phyloP scores from a whole-genome alignment of 139 green algal genomes.

The Chlorella sorokiniana region DNA sequence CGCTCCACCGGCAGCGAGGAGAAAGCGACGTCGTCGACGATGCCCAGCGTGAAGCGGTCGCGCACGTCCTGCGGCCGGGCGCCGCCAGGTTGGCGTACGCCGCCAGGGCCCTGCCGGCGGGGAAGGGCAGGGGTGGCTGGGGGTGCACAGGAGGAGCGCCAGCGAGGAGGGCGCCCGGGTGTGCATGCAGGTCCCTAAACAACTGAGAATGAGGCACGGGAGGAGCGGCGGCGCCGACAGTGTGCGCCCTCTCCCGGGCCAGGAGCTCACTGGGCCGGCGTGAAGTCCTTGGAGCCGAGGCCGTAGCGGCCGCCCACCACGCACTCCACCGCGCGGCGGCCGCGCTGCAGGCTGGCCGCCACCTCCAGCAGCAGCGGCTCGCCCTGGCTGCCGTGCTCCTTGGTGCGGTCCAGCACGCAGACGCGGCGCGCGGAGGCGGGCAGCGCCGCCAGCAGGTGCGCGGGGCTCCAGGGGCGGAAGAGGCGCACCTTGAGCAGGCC shows the following conservation, averaged over 20 bases:
- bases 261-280: conserved; percentile 50
- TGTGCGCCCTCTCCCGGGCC: no score
- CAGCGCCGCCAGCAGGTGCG: conserved; percentile 50
- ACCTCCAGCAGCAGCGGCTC: conserved; percentile 54
- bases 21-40: conserved; percentile 57
- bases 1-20: conserved; percentile 32
- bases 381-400: conserved; percentile 51
- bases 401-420: conserved; percentile 60
- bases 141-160: no score
- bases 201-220: no score
- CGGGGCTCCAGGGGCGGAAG: conserved; percentile 56
- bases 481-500: conserved; percentile 59
- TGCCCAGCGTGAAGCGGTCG: conserved; percentile 41
- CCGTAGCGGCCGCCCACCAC: conserved; percentile 63
- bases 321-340: background rate
- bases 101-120: conserved; percentile 28
- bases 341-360: conserved; percentile 20
- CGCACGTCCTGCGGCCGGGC: background rate
- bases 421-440: conserved; percentile 45
- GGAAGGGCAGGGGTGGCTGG: no score
- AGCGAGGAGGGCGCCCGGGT: no score
- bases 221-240: no score
- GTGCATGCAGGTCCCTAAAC: no score
- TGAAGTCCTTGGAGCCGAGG: conserved; percentile 70
- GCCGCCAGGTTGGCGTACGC: conserved; percentile 57